A percentile compares a stretch with the other conserved stretches of the same genome.
phyloP scores from a whole-genome alignment of 352 stramenopile genomes.

The Globisporangium irregulare region DNA sequence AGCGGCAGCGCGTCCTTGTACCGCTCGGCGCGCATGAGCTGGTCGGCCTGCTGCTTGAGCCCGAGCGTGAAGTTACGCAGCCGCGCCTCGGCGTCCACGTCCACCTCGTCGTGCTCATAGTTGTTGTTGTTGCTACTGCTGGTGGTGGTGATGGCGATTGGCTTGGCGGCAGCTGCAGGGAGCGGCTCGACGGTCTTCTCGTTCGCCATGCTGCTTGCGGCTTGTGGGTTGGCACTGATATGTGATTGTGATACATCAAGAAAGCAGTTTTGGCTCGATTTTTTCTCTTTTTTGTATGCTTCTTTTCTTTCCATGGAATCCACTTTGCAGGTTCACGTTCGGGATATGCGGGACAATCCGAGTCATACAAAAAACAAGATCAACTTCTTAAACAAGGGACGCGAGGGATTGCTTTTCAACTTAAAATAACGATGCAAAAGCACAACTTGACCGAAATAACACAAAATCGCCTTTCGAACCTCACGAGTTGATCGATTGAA shows the following conservation, averaged over 20 bases:
- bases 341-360: not conserved
- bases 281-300: not conserved
- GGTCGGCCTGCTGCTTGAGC: conserved; percentile 69
- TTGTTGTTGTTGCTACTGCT: conserved; percentile 12
- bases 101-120: conserved; percentile 27
- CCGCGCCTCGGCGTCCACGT: conserved; percentile 45
- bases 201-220: conserved; percentile 23
- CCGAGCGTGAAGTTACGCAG: conserved; percentile 34
- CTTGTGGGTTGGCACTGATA: not conserved
- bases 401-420: not conserved
- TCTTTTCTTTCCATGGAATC: not conserved
- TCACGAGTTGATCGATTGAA: not conserved
- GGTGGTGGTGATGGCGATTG: not conserved
- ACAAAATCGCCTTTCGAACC: not conserved
- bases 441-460: not conserved
- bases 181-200: conserved; percentile 25
- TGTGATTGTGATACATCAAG: conserved; percentile 14
- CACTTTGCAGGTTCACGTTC: conserved; percentile 6
- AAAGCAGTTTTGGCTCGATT: conserved; percentile 6
- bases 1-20: conserved; percentile 52
- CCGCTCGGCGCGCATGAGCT: conserved; percentile 49
- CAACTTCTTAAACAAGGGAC: not conserved
- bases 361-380: not conserved
- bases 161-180: not conserved
- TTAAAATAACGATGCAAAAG: not conserved